Evolutionary conservation across 192 early-diverging fungal species (phyloP), one percentile per base, ranked within the genome.

Genomic region (Coemansia sp.): DNA sequence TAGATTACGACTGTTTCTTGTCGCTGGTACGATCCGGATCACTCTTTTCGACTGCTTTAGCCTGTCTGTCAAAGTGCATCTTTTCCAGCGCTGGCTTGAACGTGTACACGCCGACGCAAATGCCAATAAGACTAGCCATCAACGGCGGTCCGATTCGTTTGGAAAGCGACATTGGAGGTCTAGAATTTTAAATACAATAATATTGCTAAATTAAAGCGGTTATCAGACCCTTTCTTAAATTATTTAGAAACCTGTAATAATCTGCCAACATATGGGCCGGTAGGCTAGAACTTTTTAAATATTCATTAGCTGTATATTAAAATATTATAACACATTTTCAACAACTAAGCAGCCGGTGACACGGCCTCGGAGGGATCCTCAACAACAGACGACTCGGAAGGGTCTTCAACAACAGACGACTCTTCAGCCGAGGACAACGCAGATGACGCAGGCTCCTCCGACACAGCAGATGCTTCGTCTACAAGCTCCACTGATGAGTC

Each of bases 31-130:
- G 3, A 7, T n/a, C 47, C 15, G 19, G n/a, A 2, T 49, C 47
- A 23, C 57, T 23, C 71, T 59, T 62, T 10, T 59, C 25, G 32
- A 60, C 47, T 8, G 61, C 60, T 10, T 52, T 11, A 41, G 54
- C 32, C 6, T 62, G 48, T 38, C 15, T 11, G 14, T 55, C 25
- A 29, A 55, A 55, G 5, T n/a, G 53, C 48, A 64, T 54, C n/a
- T 68, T 62, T 1, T 50, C 22, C 5, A 77, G 65, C 9, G 56
- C 50, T 5, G 75, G 75, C 24, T 51, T 52, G 23, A 77, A 57
- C 39, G 75, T 72, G 59, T 77, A 77, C 6, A 52, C 51, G 41
- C 64, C 75, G 14, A 77, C 41, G 11, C 51, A 62, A 14, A 65
- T 53, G 14, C 75, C 75, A 7, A 60, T 35, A 22, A 47, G 22